These are phyloP conservation scores for Penicillium janthinellum DNA, from an alignment of 2,329 filamentous ascomycete genomes.

Conservation along the genomic window DNA sequence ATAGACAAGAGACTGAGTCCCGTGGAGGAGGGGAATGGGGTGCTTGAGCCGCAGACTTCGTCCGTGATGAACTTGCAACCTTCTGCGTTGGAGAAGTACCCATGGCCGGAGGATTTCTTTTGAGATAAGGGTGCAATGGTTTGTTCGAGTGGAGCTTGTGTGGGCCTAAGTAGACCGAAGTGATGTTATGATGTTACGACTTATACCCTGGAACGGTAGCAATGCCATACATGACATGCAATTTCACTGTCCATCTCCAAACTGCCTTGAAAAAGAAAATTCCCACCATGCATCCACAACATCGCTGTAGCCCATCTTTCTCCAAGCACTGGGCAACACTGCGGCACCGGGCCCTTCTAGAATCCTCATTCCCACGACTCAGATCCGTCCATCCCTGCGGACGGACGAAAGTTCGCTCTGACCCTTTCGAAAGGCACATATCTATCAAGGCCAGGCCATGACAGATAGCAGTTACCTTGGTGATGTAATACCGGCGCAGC, in stretches of 20 bases:
- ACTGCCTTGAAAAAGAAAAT: too few relatives aligned
- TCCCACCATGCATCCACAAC: too few relatives aligned
- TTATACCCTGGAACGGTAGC: constrained; percentile 21
- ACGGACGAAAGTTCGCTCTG: too few relatives aligned
- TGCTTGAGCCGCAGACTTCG: constrained; percentile 8
- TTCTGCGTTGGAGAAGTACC: constrained; percentile 33
- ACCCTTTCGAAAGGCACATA: too few relatives aligned
- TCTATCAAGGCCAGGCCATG: too few relatives aligned
- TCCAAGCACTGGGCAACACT: too few relatives aligned
- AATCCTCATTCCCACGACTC: too few relatives aligned
- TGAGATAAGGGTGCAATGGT: constrained; percentile 23
- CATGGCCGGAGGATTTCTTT: constrained; percentile 50
- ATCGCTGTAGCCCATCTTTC: too few relatives aligned
- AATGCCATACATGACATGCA: background rate
- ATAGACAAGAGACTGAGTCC: constrained; percentile 24
- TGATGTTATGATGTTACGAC: constrained; percentile 27
- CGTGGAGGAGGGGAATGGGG: constrained; percentile 1
- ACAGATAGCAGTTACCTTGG: too few relatives aligned
- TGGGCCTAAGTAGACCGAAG: constrained; percentile 2
- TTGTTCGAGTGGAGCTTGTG: background rate
- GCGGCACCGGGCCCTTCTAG: too few relatives aligned
- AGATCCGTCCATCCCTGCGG: too few relatives aligned
- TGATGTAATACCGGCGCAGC: too few relatives aligned
- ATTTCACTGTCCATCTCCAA: background rate
- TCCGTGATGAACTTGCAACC: constrained; percentile 10